Evolutionary conservation across 768 basidiomycete species (phyloP).

Genomic region (Epithele typhae): DNA sequence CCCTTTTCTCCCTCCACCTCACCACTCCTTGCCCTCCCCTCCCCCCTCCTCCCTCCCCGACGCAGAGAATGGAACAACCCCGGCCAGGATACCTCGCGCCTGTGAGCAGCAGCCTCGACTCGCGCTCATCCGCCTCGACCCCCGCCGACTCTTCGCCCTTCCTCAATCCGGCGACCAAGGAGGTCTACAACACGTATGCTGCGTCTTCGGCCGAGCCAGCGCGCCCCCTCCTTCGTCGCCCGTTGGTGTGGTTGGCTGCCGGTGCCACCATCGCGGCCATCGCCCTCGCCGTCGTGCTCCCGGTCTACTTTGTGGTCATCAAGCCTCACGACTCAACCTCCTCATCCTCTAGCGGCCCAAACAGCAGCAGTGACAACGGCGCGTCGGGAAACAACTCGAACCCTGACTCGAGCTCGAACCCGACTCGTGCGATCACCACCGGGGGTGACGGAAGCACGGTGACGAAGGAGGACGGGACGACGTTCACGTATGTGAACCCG

Average conservation of each 20-base stretch:
- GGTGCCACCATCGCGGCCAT: conserved; percentile 17
- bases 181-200: conserved; percentile 1
- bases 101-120: neutral
- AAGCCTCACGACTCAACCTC: conserved; percentile 15
- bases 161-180: conserved; percentile 5
- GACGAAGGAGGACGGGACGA: conserved; percentile 60
- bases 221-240: conserved; percentile 20
- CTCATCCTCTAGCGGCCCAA: conserved; percentile 3
- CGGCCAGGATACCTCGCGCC: neutral
- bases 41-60: too few species aligned
- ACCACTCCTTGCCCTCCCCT: too few species aligned
- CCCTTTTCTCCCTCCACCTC: too few species aligned
- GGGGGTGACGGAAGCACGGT: conserved; percentile 73
- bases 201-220: neutral
- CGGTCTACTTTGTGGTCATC: conserved; percentile 24
- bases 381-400: neutral
- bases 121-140: conserved; percentile 10
- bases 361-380: neutral
- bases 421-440: conserved; percentile 25
- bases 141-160: conserved; percentile 11
- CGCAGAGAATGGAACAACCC: too few species aligned
- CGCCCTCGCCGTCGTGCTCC: conserved; percentile 26
- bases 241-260: conserved; percentile 17
- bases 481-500: conserved; percentile 71
- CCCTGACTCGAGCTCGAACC: conserved; percentile 15